These are phyloP conservation scores for Choanephora cucurbitarum DNA, from an alignment of 371 early-diverging fungal species.

Conservation along the genomic window DNA sequence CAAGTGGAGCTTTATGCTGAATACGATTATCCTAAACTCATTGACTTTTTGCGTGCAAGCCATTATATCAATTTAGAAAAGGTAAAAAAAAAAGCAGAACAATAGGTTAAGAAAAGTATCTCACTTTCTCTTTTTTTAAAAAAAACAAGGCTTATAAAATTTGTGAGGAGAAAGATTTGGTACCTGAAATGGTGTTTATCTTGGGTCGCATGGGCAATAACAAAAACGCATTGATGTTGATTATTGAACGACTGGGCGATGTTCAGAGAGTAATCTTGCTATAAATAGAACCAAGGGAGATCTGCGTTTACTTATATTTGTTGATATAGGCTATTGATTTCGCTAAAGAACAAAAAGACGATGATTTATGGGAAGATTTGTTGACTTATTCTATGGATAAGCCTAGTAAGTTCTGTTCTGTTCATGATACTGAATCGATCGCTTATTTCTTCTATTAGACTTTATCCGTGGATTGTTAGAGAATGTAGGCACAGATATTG, in stretches of 20 bases:
- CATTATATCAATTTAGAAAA: slow-evolving; percentile 77
- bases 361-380: slow-evolving; percentile 93
- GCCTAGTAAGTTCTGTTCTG: slow-evolving; percentile 58
- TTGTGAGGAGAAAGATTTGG: slow-evolving; percentile 83
- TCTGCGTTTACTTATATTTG: neutral
- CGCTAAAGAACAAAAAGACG: slow-evolving; percentile 95
- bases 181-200: slow-evolving; percentile 94
- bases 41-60: slow-evolving; percentile 83
- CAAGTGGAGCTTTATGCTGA: slow-evolving; percentile 95
- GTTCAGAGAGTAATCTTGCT: slow-evolving; percentile 69
- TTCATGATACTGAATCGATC: neutral
- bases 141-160: slow-evolving; percentile 70
- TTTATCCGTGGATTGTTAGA: slow-evolving; percentile 91
- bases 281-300: too few relatives aligned
- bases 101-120: slow-evolving; percentile 9
- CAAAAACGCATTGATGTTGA: slow-evolving; percentile 87
- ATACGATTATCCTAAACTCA: slow-evolving; percentile 73
- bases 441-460: slow-evolving; percentile 46
- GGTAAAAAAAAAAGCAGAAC: slow-evolving; percentile 25
- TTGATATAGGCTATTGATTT: slow-evolving; percentile 87
- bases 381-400: slow-evolving; percentile 86
- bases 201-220: slow-evolving; percentile 97
- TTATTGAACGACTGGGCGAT: slow-evolving; percentile 87
- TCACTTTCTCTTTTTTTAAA: too few relatives aligned
- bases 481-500: slow-evolving; percentile 83